Evolutionary conservation across 73 alveolate genomes (phyloP), one percentile per base, ranked within the genome.

Genomic region (Blepharisma japonicum): DNA sequence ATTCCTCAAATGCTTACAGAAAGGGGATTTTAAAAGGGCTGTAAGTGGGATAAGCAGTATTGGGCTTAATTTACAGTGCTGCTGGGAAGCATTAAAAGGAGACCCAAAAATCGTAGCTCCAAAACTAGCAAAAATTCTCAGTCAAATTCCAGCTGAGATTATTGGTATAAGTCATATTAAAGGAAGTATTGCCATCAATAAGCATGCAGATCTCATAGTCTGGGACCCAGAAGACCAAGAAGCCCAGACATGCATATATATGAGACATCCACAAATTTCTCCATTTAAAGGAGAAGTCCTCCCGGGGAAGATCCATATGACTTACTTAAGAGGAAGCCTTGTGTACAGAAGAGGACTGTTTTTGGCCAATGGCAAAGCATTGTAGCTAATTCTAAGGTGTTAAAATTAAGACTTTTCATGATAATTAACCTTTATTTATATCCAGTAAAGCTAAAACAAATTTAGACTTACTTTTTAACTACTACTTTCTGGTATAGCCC

Each of bases 21-120:
- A 14, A 51, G 74, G 74, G 46, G 74, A 61, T 25, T 61, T 61
- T 61, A 20, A n/a, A 20, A 61, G 74, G 23, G 74, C 74, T 18
- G 49, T 61, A 14, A 61, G 47, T 61, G 74, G 74, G 46, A 25
- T 61, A 25, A 14, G 47, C 18, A 9, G 47, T 61, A 25, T 61
- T 61, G 74, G 74, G 50, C 11, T 25, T 25, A 61, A 14, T 61
- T 25, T 61, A 4, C 67, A 53, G 23, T 53, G 67, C 23, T 14
- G n/a, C 23, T 53, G 67, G 67, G 50, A 61, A 25, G 23, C 47
- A 14, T 25, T 25, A 20, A 61, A 20, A 9, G 74, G 23, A 18
- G 49, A 61, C 18, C 50, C 39, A 61, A 20, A 3, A 9, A 39
- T n/a, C 3, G 14, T 25, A 2, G 50, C 47, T 20, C 23, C 49